Evolutionary conservation across 768 basidiomycete species (phyloP), one percentile per base, ranked within the genome.

Genomic region (Coprinopsis marcescibilis): DNA sequence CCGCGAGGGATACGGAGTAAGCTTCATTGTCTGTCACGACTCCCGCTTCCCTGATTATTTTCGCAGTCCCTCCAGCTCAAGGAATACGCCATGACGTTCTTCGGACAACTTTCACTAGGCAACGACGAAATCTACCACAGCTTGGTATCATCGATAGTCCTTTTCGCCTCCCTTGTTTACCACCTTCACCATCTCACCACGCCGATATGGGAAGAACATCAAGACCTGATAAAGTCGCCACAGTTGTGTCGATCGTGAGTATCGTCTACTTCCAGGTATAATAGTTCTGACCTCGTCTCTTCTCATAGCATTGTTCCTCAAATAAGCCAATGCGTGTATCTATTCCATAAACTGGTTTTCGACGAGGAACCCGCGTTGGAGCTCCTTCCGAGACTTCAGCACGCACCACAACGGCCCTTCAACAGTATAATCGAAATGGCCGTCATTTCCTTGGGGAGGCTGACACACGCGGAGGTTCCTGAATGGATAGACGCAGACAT

Each of bases 361-460:
- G 65, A 67, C 25, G 59, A 66, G 20, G 70, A 73, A 5, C 62
- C 77, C 11, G 61, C 64, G 10, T 59, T 77, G 38, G 73, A 78
- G 57, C 64, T 89, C 43, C 75, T 78, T 32, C 69, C 72, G 29
- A 78, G 78, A 57, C 71, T 90, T 24, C 75, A 76, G 46, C 66
- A 71, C 33, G 76, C 80, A 13, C 66, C 75, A 11, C 64, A 66
- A 38, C 74, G 78, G 25, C 67, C 70, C 23, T 83, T 83, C 57
- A 80, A 76, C 53, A 81, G 80, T 25, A 62, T 86, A 21, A 69
- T 69, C 11, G 81, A 91, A 53, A 72, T 81, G 58, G 89, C 89
- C 57, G 77, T 81, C 23, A 80, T 89, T n/a, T 77, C 81, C 0
- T 76, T 92, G 45, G 85, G 89, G 30, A 73, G 88, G 51, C 65